Evolutionary conservation across 176 grass and related monocot species (phyloP).

Genomic region (Triticum timopheevii): DNA sequence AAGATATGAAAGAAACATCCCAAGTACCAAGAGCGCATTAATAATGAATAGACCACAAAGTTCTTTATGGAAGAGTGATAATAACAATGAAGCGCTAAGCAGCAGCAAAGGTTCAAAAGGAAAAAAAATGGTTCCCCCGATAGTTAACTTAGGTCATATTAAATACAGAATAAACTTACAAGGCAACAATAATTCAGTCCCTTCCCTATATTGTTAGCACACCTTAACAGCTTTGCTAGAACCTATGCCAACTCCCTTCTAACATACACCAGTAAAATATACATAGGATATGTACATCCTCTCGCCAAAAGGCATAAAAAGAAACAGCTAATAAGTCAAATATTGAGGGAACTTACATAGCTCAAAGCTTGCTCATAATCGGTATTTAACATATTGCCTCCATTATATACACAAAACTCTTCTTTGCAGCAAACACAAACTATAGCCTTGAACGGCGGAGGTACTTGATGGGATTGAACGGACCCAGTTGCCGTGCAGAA

Average conservation of each 20-base stretch:
- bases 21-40: background rate
- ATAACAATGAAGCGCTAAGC: background rate
- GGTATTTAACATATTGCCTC: slow-evolving; percentile 43
- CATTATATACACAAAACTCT: slow-evolving; percentile 66
- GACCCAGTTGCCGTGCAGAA: slow-evolving; percentile 48
- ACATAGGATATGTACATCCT: slow-evolving; percentile 46
- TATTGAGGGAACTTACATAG: slow-evolving; percentile 41
- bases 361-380: slow-evolving; percentile 32
- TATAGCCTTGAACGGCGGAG: slow-evolving; percentile 82
- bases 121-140: background rate
- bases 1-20: background rate
- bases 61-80: background rate
- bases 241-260: slow-evolving; percentile 11
- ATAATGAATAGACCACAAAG: background rate
- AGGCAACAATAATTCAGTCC: slow-evolving; percentile 2
- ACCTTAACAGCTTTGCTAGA: slow-evolving; percentile 29
- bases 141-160: slow-evolving; percentile 7
- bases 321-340: slow-evolving; percentile 25
- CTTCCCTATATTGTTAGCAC: slow-evolving; percentile 31
- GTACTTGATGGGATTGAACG: slow-evolving; percentile 83
- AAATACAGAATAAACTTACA: slow-evolving; percentile 1
- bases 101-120: background rate
- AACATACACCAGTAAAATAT: slow-evolving; percentile 44
- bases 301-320: slow-evolving; percentile 34
- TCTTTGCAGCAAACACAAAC: slow-evolving; percentile 32